Base-by-base conservation (phyloP, 331 rosid genomes). In the Prunus yedoensis region DNA sequence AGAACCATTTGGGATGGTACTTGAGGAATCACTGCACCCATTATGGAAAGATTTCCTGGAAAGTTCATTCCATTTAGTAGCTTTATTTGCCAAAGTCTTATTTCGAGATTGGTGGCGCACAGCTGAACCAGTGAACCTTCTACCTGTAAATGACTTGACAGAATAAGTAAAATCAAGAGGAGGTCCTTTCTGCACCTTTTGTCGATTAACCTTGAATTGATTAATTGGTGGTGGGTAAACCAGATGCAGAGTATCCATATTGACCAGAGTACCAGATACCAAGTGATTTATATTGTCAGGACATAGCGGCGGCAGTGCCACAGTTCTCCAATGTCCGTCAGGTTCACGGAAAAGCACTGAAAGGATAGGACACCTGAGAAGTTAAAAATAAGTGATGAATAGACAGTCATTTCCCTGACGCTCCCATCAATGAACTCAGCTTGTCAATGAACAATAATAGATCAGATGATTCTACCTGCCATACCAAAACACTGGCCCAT, bases 221-320 rank as follows among this genome's bases (percentile, higher is more conserved):
- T 80, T 85, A 74, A 79, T 57, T 66, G 92, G 86, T 21, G 85
- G 85, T 49, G 87, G 87, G 70, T 66, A 83, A 83, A 84, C 86
- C 68, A 85, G 84, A 70, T 85, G 93, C 69, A 87, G 73, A 63
- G 84, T 83, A 45, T 89, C 91, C 89, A 86, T 87, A 79, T 79
- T 76, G 47, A 79, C 75, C 46, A 52, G 73, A 32, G 75, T 25
- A 59, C 78, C 83, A 66, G 85, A 71, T 60, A 77, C 78, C 59
- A 82, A 74, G 69, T 35, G 59, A 60, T 72, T 81, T 70, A 74
- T 63, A 72, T 79, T 85, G 51, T 77, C 78, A 60, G 76, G 69
- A 74, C 50, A 66, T 80, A 63, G 84, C 74, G 77, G 64, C 25
- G 93, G 91, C 66, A 79, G 14, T 60, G 93, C 86, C 50, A 77